A percentile compares a stretch with the other conserved stretches of the same genome.
Conservation (phyloP, 2,329 filamentous ascomycete genomes). For the Diaporthe caulivora region DNA sequence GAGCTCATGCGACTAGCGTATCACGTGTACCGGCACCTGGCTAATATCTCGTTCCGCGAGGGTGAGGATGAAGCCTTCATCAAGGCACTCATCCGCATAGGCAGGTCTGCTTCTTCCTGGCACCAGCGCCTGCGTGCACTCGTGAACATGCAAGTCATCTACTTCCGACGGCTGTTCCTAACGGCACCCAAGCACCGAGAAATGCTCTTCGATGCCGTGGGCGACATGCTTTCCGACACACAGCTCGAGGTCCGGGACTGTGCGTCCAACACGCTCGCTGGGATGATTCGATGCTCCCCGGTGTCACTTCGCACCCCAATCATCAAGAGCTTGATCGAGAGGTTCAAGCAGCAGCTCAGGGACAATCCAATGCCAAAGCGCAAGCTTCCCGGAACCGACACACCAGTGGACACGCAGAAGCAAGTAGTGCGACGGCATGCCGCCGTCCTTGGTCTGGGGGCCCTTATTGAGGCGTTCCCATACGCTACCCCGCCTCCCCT, state of each 20-base stretch:
- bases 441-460: conserved; percentile 90
- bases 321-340: conserved; percentile 79
- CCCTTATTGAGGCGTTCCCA: conserved; percentile 94
- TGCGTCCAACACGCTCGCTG: conserved; percentile 91
- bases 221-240: conserved; percentile 90
- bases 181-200: conserved; percentile 81
- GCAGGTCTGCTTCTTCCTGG: conserved; percentile 87
- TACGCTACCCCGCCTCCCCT: conserved; percentile 91
- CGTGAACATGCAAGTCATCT: conserved; percentile 98
- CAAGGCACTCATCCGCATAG: conserved; percentile 86
- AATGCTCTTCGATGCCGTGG: conserved; percentile 90
- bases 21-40: conserved; percentile 95
- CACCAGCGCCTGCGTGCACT: conserved; percentile 94
- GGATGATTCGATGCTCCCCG: conserved; percentile 98
- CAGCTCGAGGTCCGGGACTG: conserved; percentile 96
- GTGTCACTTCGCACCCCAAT: conserved; percentile 81
- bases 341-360: conserved; percentile 83
- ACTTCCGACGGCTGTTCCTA: conserved; percentile 95
- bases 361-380: conserved; percentile 90
- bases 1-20: conserved; percentile 95
- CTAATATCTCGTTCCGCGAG: conserved; percentile 91
- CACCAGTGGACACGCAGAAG: conserved; percentile 77
- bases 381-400: conserved; percentile 74
- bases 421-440: conserved; percentile 88
- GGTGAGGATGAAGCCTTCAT: conserved; percentile 91